A percentile compares a stretch with the other conserved stretches of the same genome.
Evolutionary conservation across 257 asterid genomes (phyloP).

Genomic region (Solanum virginianum): DNA sequence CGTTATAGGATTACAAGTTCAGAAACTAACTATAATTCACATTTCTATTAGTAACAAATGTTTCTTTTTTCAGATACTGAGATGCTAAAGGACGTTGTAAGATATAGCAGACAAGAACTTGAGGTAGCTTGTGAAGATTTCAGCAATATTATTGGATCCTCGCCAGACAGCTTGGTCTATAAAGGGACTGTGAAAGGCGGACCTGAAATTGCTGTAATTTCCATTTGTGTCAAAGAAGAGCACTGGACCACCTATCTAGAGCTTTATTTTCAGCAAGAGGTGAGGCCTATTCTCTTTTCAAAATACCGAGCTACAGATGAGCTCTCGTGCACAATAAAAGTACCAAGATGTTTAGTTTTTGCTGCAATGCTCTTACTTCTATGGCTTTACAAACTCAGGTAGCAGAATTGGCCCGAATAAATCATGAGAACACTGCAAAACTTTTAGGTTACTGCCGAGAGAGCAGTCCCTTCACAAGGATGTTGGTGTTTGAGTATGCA

Average conservation of each 20-base stretch:
- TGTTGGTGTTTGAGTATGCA: constrained; percentile 92
- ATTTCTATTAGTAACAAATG: not conserved
- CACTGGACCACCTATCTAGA: constrained; percentile 85
- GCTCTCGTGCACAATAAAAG: not conserved
- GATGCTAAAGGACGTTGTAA: constrained; percentile 44
- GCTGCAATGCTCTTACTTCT: not conserved
- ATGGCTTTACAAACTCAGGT: constrained; percentile 31
- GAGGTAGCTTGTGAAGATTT: constrained; percentile 99
- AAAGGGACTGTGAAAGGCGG: constrained; percentile 85
- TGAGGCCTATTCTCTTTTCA: constrained; percentile 1
- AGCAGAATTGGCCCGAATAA: constrained; percentile 70
- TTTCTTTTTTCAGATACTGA: constrained; percentile 44
- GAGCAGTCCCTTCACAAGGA: constrained; percentile 71
- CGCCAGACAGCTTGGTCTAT: constrained; percentile 69
- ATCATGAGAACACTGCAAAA: constrained; percentile 66
- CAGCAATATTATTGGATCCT: constrained; percentile 91
- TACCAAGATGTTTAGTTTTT: not conserved
- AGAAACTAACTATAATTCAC: not conserved
- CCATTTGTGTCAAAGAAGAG: constrained; percentile 76
- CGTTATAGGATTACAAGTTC: not conserved
- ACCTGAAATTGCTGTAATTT: constrained; percentile 81
- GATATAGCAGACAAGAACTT: constrained; percentile 78
- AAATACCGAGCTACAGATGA: not conserved
- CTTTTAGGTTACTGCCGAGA: constrained; percentile 87
- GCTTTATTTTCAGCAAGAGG: constrained; percentile 89